A percentile compares a stretch with the other conserved stretches of the same genome.
Evolutionary conservation across 2,329 filamentous ascomycete species (phyloP).

Genomic region (Amauroascus verrucosus): DNA sequence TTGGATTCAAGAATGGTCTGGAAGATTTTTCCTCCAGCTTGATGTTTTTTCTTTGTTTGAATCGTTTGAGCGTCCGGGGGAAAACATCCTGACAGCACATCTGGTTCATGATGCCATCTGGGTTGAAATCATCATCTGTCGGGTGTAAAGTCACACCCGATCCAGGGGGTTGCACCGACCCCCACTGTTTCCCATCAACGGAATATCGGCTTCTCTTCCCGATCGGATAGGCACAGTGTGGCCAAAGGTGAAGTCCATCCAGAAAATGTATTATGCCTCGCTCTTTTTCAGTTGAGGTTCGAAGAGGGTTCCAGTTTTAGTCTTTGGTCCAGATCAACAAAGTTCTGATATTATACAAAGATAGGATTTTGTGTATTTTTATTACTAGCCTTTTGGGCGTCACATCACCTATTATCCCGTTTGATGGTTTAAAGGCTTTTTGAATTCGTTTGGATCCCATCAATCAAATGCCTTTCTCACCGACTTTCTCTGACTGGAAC

Average conservation of each 20-base stretch:
- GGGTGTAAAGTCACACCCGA: background rate
- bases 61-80: no score
- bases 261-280: no score
- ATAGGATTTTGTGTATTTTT: background rate
- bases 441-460: background rate
- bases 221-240: background rate
- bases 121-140: background rate
- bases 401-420: no score
- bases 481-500: slow-evolving; percentile 6
- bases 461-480: slow-evolving; percentile 1
- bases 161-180: background rate
- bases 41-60: no score
- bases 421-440: background rate
- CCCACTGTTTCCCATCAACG: background rate
- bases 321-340: background rate
- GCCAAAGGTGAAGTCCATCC: no score
- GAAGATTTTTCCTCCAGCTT: no score
- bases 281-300: no score
- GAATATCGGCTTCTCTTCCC: slow-evolving; percentile 6
- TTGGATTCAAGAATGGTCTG: no score
- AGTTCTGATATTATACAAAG: background rate
- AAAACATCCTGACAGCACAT: background rate
- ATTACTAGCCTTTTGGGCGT: background rate
- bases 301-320: no score
- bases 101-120: background rate